Evolutionary conservation across 108 stramenopile species (phyloP), one percentile per base, ranked within the genome.

Genomic region (Cylindrotheca fusiformis): DNA sequence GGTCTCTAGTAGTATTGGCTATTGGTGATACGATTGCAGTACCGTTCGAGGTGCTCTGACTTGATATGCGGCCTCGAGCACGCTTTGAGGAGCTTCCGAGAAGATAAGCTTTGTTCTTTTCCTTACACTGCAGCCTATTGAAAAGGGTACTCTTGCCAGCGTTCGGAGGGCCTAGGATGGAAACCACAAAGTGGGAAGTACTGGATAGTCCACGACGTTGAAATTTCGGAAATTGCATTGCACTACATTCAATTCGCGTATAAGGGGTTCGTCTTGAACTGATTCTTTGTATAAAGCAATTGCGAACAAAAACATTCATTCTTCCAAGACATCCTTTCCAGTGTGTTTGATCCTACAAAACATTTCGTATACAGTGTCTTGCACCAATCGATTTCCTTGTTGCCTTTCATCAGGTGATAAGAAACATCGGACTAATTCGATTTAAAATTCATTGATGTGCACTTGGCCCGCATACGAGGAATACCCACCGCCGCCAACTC

Each of bases 61-160:
- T 79, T 55, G 59, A 60, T 46, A 67, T 76, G 56, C 67, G 77
- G 12, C 70, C 70, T 19, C 23, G 33, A 44, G 25, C 68, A 18
- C 48, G 32, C 32, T 74, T 78, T 50, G 32, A 23, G 48, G 56
- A 71, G 48, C 70, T 82, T 17, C 78, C 79, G 20, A 92, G 56
- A 48, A 60, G 30, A 57, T 90, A 88, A 3, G 85, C 64, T 32
- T 69, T 60, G 60, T 93, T 90, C 4, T 70, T 27, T 65, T 78
- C 83, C 65, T 88, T 90, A 69, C 87, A 86, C 75, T 90, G 79
- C 19, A 94, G 55, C 33, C 90, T 66, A 74, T 95, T 95, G 81
- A 90, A 95, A 8, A 95, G 67, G 3, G 94, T 95, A 4, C 80
- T 82, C 67, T 95, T 95, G 30, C 91, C 94, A n/a, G 94, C 94